Conservation (phyloP, 2,329 filamentous ascomycete species). For the Rugonectria rugulosa region DNA sequence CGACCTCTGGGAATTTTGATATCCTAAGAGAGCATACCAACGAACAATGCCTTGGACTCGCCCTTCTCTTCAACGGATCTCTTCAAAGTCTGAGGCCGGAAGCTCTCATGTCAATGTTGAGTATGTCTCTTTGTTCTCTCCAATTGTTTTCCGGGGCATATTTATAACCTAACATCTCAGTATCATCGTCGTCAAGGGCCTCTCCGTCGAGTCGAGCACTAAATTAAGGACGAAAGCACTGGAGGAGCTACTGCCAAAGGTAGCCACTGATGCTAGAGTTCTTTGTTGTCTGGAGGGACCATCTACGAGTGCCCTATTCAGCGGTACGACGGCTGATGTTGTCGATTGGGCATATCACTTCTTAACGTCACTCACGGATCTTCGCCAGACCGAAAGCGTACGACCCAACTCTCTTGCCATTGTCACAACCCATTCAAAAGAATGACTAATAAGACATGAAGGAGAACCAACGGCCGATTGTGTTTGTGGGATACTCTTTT, state of each 20-base stretch:
- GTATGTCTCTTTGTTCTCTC: background rate
- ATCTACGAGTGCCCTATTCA: background rate
- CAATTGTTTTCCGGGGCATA: too few relatives aligned
- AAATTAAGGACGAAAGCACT: background rate
- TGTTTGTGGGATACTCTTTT: slow-evolving; percentile 8
- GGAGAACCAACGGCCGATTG: slow-evolving; percentile 4
- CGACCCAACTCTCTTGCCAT: background rate
- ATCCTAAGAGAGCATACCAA: too few relatives aligned
- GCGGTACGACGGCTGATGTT: slow-evolving; percentile 1
- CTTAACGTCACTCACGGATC: background rate
- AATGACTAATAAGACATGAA: background rate
- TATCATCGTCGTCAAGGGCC: slow-evolving; percentile 2
- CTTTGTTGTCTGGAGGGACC: background rate
- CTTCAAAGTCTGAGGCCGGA: too few relatives aligned
- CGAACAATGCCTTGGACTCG: too few relatives aligned
- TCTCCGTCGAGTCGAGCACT: background rate
- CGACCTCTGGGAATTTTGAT: too few relatives aligned
- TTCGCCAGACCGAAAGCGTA: background rate
- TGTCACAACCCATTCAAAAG: background rate
- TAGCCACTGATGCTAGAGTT: background rate
- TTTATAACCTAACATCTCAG: background rate
- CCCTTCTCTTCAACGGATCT: too few relatives aligned
- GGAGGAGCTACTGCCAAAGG: slow-evolving; percentile 1
- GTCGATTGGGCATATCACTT: slow-evolving; percentile 11
- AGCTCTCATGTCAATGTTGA: slow-evolving; percentile 8